Base-by-base conservation (phyloP, 768 basidiomycete species). In the Pleurotus ostreatus region DNA sequence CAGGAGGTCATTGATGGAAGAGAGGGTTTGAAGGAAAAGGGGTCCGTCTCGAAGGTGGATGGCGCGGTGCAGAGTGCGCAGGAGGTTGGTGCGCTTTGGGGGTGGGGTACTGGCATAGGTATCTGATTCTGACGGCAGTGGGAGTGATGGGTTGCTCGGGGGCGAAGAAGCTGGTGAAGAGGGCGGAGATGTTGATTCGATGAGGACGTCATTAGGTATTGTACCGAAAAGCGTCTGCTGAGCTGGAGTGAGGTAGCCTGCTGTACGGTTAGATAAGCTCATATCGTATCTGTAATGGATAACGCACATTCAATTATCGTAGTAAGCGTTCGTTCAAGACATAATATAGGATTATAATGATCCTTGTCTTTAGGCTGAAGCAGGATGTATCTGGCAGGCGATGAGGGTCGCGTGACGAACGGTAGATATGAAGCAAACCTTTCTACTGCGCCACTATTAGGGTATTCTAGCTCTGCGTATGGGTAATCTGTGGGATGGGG, bases 321-420 rank as follows among this genome's bases (percentile, higher is more conserved):
- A 67, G 85, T 78, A 25, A 94, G 69, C 9, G 85, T 79, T 58
- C 78, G 76, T 71, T 90, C 87, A 34, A 94, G 73, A 64, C 88
- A 88, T 76, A 86, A 79, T 55, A 94, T 86, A 12, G 92, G 92
- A 66, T 89, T 88, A 69, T 92, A 94, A 61, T 92, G 89, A 62
- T 94, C 90, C 61, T 84, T 84, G 74, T 94, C 91, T 63, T 85
- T 89, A 26, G 92, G 92, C 44, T 79, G 83, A 52, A 93, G 78
- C 57, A 93, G 77, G 59, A 89, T 79, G 72, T 84, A 93, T 67
- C 89, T 92, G 56, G 11, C 59, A 52, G 22, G 30, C 54, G 23
- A 54, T 60, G 57, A 62, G 38, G 16, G 30, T 47, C 37, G 23
- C 37, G 34, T 22, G 48, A 70, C 55, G 55, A 23, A 37, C 38